A percentile compares a stretch with the other conserved stretches of the same genome.
phyloP scores from a whole-genome alignment of 768 basidiomycete species.

The Leccinellum albellum region DNA sequence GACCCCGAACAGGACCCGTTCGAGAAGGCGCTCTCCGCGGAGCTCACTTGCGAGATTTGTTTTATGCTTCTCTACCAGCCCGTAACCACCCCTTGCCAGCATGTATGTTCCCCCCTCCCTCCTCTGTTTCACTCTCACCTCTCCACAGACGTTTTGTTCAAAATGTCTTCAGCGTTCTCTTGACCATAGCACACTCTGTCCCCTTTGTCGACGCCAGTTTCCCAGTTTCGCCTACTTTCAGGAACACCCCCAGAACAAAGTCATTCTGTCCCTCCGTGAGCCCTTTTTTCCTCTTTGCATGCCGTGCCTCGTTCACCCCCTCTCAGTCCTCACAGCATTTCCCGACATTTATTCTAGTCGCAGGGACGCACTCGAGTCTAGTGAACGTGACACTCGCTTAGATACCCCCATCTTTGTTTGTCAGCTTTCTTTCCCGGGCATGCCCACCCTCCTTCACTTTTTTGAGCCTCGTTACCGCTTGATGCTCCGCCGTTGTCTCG shows the following conservation, averaged over 20 bases:
- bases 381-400: conserved; percentile 74
- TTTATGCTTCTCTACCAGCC: conserved; percentile 80
- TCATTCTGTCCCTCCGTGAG: conserved; percentile 67
- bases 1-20: conserved; percentile 34
- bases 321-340: conserved; percentile 65
- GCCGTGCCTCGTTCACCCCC: conserved; percentile 2
- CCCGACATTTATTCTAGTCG: conserved; percentile 64
- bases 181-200: conserved; percentile 81
- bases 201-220: conserved; percentile 77
- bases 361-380: conserved; percentile 58
- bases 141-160: conserved; percentile 77
- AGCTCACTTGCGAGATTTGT: conserved; percentile 91
- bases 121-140: conserved; percentile 9
- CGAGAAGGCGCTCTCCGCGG: conserved; percentile 57
- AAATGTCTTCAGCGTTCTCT: conserved; percentile 87
- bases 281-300: conserved; percentile 5
- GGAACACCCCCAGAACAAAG: conserved; percentile 72
- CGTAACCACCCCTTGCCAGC: conserved; percentile 92
- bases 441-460: conserved; percentile 87
- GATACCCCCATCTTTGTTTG: conserved; percentile 91
- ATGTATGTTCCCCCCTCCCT: conserved; percentile 49
- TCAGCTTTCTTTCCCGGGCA: conserved; percentile 85
- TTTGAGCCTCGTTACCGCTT: conserved; percentile 94
- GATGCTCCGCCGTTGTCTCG: conserved; percentile 94
- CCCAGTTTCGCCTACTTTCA: conserved; percentile 78